A percentile compares a stretch with the other conserved stretches of the same genome.
Conservation (phyloP, 2,329 filamentous ascomycete species). For the Colletotrichum chlorophyti region DNA sequence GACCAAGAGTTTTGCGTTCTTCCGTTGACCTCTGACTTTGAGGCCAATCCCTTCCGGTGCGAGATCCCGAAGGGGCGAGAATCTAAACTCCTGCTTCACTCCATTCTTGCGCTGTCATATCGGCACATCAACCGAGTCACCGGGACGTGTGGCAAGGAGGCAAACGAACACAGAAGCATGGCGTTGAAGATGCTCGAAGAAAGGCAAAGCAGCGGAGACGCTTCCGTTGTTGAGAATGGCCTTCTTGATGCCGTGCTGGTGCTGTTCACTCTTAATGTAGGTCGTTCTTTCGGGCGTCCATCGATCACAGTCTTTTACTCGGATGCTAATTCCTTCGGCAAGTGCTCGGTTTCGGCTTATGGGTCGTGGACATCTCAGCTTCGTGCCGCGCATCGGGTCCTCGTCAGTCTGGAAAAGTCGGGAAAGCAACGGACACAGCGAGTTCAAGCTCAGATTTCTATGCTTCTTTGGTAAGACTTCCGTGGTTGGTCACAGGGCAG, state of each 20-base stretch:
- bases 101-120: conserved; percentile 39
- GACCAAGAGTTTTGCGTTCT: conserved; percentile 42
- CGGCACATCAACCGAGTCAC: conserved; percentile 37
- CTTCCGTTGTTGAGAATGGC: conserved; percentile 9
- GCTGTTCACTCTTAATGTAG: conserved; percentile 41
- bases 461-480: conserved; percentile 38
- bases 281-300: conserved; percentile 1
- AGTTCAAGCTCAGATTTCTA: conserved; percentile 36
- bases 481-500: too few species aligned
- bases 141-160: conserved; percentile 31
- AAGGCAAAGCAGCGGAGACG: conserved; percentile 16
- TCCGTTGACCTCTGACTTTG: conserved; percentile 39
- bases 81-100: conserved; percentile 39
- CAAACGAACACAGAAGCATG: conserved; percentile 31
- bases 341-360: conserved; percentile 41
- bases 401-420: conserved; percentile 31
- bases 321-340: conserved; percentile 21
- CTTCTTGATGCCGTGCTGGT: conserved; percentile 39
- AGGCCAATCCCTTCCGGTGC: conserved; percentile 41
- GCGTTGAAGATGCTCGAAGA: conserved; percentile 35
- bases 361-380: conserved; percentile 39
- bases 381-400: conserved; percentile 32
- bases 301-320: neutral
- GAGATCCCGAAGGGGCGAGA: conserved; percentile 30
- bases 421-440: conserved; percentile 30